Percentiles rank a stretch among this genome's conserved stretches.
Conservation (phyloP, 2,329 filamentous ascomycete species). For the Metarhizium sp. region DNA sequence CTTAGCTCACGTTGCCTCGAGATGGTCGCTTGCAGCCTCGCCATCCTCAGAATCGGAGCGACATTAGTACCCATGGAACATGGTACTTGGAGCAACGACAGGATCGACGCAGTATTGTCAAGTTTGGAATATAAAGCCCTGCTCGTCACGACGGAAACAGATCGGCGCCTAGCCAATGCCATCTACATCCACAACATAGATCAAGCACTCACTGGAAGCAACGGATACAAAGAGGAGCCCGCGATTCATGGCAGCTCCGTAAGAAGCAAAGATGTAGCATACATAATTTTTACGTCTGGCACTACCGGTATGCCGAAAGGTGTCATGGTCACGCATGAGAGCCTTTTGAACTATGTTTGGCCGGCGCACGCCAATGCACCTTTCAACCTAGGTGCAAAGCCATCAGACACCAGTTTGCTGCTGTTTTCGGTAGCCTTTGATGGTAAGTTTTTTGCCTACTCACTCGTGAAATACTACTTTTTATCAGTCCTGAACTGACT, state of each 20-base stretch:
- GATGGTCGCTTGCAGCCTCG: constrained; percentile 4
- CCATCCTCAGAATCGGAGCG: constrained; percentile 1
- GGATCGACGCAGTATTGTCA: constrained; percentile 2
- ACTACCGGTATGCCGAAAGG: constrained; percentile 35
- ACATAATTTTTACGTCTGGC: constrained; percentile 7
- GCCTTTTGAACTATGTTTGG: not conserved
- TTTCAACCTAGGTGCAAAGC: not conserved
- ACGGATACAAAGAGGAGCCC: too few species aligned
- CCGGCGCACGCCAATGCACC: too few species aligned
- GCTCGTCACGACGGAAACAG: not conserved
- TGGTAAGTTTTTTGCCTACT: constrained; percentile 8
- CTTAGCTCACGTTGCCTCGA: constrained; percentile 1
- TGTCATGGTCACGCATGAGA: constrained; percentile 22
- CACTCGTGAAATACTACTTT: not conserved
- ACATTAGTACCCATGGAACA: constrained; percentile 4
- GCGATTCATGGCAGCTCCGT: constrained; percentile 18
- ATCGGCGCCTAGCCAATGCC: not conserved
- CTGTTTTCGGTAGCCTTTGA: constrained; percentile 18
- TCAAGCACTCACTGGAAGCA: too few species aligned
- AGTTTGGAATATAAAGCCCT: not conserved
- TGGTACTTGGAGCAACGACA: constrained; percentile 2
- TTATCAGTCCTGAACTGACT: not conserved
- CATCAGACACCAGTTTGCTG: constrained; percentile 10
- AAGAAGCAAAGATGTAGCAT: constrained; percentile 30
- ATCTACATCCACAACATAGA: too few species aligned